These are phyloP conservation scores for Porcisia deanei DNA, from an alignment of 208 protist genomes.

Conservation along the genomic window DNA sequence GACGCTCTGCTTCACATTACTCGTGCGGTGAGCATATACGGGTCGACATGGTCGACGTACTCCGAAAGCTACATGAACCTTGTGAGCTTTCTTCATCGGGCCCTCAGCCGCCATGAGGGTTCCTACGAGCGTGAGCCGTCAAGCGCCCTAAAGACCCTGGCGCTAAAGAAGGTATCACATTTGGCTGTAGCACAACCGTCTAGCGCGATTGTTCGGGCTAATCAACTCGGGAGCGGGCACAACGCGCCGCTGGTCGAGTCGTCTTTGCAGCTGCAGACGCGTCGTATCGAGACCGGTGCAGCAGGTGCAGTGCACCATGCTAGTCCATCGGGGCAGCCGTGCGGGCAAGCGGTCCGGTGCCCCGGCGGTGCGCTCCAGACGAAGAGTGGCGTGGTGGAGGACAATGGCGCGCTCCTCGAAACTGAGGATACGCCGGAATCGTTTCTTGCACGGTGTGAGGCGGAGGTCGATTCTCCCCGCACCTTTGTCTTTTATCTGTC, in stretches of 20 bases:
- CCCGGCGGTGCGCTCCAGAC: not conserved
- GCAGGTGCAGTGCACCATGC: not conserved
- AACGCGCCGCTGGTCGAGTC: not conserved
- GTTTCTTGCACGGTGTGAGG: constrained; percentile 26
- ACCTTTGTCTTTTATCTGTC: constrained; percentile 33
- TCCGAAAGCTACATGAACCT: constrained; percentile 25
- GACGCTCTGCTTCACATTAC: constrained; percentile 25
- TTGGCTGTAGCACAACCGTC: not conserved
- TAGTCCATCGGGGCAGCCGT: not conserved
- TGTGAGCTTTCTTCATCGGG: constrained; percentile 27
- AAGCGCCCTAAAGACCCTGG: not conserved
- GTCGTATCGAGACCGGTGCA: not conserved
- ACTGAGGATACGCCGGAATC: not conserved
- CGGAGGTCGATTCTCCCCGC: constrained; percentile 13
- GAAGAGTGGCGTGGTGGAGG: not conserved
- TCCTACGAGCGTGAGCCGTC: not conserved
- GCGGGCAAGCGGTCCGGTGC: not conserved
- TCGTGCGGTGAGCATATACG: constrained; percentile 22
- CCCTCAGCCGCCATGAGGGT: constrained; percentile 8
- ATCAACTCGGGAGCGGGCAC: not conserved
- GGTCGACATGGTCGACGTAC: constrained; percentile 18
- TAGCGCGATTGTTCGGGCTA: not conserved
- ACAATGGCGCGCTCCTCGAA: not conserved
- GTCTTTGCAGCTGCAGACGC: constrained; percentile 10
- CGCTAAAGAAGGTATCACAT: not conserved